These are phyloP conservation scores for Leccinum arenicola DNA, from an alignment of 768 basidiomycete species.

Conservation along the genomic window DNA sequence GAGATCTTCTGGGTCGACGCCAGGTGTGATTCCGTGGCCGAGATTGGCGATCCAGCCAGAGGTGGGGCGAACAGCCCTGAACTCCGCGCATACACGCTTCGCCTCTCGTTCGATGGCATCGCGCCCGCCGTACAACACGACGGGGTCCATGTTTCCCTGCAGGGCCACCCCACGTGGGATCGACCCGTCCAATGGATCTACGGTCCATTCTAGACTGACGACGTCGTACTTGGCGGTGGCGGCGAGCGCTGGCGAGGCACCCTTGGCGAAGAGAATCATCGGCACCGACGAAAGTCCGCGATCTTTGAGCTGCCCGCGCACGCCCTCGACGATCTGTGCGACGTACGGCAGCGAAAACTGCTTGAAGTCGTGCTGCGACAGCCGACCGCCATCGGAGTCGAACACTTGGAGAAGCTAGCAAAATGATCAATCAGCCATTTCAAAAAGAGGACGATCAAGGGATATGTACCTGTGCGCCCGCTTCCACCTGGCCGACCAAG, in stretches of 20 bases:
- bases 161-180: conserved; percentile 65
- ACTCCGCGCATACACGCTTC: conserved; percentile 77
- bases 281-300: conserved; percentile 61
- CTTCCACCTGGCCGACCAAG: conserved; percentile 88
- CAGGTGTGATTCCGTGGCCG: conserved; percentile 96
- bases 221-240: conserved; percentile 76
- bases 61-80: conserved; percentile 48
- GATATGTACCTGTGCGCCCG: conserved; percentile 88
- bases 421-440: neutral
- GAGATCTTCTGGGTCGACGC: conserved; percentile 91
- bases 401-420: conserved; percentile 90
- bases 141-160: conserved; percentile 95
- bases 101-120: conserved; percentile 86
- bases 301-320: conserved; percentile 55
- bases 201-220: conserved; percentile 89
- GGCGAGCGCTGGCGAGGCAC: conserved; percentile 77
- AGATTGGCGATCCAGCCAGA: conserved; percentile 96
- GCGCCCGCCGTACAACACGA: conserved; percentile 77
- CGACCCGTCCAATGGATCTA: conserved; percentile 63
- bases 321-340: conserved; percentile 64
- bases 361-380: conserved; percentile 84
- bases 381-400: conserved; percentile 93
- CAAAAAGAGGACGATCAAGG: neutral
- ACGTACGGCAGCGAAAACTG: conserved; percentile 83
- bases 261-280: conserved; percentile 94